Evolutionary conservation across 805 yeast species (phyloP), one percentile per base, ranked within the genome.

Genomic region (Torulaspora indica): DNA sequence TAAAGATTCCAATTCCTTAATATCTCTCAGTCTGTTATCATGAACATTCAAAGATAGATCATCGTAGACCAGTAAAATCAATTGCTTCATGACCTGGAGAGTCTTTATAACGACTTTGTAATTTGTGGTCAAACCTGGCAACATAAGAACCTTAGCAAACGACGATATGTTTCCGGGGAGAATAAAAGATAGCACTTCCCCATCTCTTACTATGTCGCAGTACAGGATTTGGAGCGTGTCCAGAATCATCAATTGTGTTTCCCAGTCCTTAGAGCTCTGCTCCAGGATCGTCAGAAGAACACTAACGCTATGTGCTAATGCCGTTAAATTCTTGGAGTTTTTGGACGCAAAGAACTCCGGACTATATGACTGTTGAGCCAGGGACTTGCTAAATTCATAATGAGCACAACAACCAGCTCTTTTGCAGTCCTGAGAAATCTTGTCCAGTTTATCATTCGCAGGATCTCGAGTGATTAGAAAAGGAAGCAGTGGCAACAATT

Each of bases 81-180:
- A 36, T 0, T 54, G 46, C 1, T 57, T 45, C 23, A 75, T 43
- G 0, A 70, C 47, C 1, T 56, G 41, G n/a, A 75, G 35, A 0
- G 66, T 40, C 15, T 61, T 48, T 1, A 60, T 51, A 1, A 68
- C 45, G 0, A 74, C 71, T 13, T 64, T 61, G 42, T 65, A 71
- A 42, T 75, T 74, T 1, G 69, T 61, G 12, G 52, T 59, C 1
- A 59, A 22, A 1, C 70, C 68, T 3, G 65, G 58, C 7, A 53
- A 46, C 0, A 60, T 42, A 0, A 74, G 44, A 4, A 73, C 47
- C 43, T 72, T 76, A 1, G 73, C 62, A 32, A 76, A 51, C 0
- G 64, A 51, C 0, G 81, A 76, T 0, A 76, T 72, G 31, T 66
- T 74, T 2, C 81, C 81, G 0, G 82, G 82, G 15, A 76, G 54